A percentile compares a stretch with the other conserved stretches of the same genome.
phyloP scores from a whole-genome alignment of 73 alveolate species.

The Blepharisma stoltei region DNA sequence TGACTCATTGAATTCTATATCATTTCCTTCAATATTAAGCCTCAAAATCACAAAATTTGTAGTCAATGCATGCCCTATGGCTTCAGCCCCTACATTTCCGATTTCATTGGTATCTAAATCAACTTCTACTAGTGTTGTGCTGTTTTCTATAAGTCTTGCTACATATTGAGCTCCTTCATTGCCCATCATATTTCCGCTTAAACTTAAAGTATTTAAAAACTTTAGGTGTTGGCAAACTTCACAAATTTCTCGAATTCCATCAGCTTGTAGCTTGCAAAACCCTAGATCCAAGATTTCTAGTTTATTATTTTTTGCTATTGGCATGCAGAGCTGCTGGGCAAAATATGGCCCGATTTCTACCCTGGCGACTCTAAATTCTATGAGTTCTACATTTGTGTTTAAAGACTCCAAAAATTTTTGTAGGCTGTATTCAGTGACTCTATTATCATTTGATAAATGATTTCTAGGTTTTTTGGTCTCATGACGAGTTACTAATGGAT shows the following conservation, averaged over 20 bases:
- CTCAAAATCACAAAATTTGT: slow-evolving; percentile 2
- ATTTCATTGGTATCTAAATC: slow-evolving; percentile 6
- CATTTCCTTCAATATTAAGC: not conserved
- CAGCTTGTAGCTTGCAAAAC: not conserved
- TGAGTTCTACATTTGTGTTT: not conserved
- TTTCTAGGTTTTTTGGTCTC: not conserved
- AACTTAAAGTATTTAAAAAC: not conserved
- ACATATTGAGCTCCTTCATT: slow-evolving; percentile 20
- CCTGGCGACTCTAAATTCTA: not conserved
- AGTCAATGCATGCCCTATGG: not conserved
- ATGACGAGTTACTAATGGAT: slow-evolving; percentile 12
- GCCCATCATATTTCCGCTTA: not conserved
- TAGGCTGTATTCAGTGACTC: not conserved
- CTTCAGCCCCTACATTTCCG: slow-evolving; percentile 13
- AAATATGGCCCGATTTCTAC: slow-evolving; percentile 1
- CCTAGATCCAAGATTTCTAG: slow-evolving; percentile 25
- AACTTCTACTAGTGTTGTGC: not conserved
- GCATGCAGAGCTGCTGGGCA: not conserved
- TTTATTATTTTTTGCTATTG: not conserved
- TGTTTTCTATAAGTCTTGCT: slow-evolving; percentile 17
- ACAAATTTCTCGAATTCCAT: slow-evolving; percentile 25
- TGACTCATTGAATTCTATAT: not conserved
- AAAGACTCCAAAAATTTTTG: slow-evolving; percentile 9
- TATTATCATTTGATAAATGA: not conserved
- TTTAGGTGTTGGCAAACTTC: not conserved